These are phyloP conservation scores for Turnera subulata DNA, from an alignment of 345 rosid species.

Conservation along the genomic window DNA sequence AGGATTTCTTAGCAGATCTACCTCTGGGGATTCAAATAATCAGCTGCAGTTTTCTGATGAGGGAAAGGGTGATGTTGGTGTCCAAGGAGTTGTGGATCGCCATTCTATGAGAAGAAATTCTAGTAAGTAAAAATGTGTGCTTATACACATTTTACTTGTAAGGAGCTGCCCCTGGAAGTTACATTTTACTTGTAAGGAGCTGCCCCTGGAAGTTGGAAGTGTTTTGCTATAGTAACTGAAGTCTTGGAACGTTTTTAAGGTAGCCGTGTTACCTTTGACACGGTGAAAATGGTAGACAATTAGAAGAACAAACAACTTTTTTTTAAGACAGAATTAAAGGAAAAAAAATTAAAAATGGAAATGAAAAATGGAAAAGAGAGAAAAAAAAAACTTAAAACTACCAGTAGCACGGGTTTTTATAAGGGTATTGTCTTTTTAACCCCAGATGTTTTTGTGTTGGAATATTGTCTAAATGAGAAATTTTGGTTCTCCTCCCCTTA, in stretches of 20 bases:
- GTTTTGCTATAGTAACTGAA: too few relatives aligned
- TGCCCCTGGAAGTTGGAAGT: too few relatives aligned
- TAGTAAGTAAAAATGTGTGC: slow-evolving; percentile 10
- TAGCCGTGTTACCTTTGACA: slow-evolving; percentile 12
- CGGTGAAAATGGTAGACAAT: background rate
- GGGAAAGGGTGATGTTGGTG: slow-evolving; percentile 6
- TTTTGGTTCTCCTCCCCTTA: slow-evolving; percentile 19
- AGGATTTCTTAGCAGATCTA: slow-evolving; percentile 11
- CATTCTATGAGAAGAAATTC: slow-evolving; percentile 4
- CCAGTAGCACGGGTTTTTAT: too few relatives aligned
- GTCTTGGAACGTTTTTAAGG: slow-evolving; percentile 8
- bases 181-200: slow-evolving; percentile 1
- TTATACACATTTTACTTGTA: slow-evolving; percentile 8
- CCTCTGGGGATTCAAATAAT: too few relatives aligned
- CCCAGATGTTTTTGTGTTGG: slow-evolving; percentile 10
- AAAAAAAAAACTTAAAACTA: too few relatives aligned
- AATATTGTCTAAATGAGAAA: slow-evolving; percentile 9
- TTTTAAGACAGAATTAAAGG: background rate
- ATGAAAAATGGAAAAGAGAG: too few relatives aligned
- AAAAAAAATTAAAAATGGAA: background rate
- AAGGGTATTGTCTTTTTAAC: slow-evolving; percentile 1
- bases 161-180: slow-evolving; percentile 11
- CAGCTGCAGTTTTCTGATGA: slow-evolving; percentile 19
- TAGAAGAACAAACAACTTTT: background rate
- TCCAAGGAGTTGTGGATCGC: slow-evolving; percentile 9